Conservation (phyloP, 371 early-diverging fungal species). For the Parasitella parasitica region DNA sequence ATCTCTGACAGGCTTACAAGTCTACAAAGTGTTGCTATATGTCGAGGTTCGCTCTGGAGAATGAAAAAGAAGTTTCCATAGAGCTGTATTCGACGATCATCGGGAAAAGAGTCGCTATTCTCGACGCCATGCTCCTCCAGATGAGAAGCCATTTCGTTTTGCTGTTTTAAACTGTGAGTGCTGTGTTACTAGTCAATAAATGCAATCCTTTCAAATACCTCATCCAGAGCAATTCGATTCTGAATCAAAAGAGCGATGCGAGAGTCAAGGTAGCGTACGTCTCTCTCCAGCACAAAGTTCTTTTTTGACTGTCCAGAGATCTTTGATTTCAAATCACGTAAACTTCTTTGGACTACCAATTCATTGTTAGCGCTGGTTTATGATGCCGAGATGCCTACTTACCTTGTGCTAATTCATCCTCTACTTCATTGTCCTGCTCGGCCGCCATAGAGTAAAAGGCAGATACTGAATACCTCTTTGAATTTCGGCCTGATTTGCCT, state of each 20-base stretch:
- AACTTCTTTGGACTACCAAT: slow-evolving; percentile 71
- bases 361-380: not conserved
- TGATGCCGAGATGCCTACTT: not conserved
- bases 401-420: slow-evolving; percentile 85
- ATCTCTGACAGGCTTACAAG: slow-evolving; percentile 89
- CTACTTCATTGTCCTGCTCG: slow-evolving; percentile 90
- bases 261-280: slow-evolving; percentile 92
- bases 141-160: slow-evolving; percentile 78
- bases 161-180: slow-evolving; percentile 38
- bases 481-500: slow-evolving; percentile 28
- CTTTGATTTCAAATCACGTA: slow-evolving; percentile 84
- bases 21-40: slow-evolving; percentile 86
- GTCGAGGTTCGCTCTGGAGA: slow-evolving; percentile 91
- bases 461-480: slow-evolving; percentile 80
- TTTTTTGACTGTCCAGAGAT: slow-evolving; percentile 93
- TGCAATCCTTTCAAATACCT: slow-evolving; percentile 56
- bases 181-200: too few species aligned
- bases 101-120: slow-evolving; percentile 69
- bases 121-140: slow-evolving; percentile 75
- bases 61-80: slow-evolving; percentile 94
- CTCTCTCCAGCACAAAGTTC: slow-evolving; percentile 92
- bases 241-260: slow-evolving; percentile 92
- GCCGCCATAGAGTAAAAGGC: slow-evolving; percentile 93
- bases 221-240: slow-evolving; percentile 89
- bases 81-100: slow-evolving; percentile 80